Percentiles rank a stretch among this genome's conserved stretches.
Conservation (phyloP, 1,139 yeast genomes). For the Pneumocystis murina region DNA sequence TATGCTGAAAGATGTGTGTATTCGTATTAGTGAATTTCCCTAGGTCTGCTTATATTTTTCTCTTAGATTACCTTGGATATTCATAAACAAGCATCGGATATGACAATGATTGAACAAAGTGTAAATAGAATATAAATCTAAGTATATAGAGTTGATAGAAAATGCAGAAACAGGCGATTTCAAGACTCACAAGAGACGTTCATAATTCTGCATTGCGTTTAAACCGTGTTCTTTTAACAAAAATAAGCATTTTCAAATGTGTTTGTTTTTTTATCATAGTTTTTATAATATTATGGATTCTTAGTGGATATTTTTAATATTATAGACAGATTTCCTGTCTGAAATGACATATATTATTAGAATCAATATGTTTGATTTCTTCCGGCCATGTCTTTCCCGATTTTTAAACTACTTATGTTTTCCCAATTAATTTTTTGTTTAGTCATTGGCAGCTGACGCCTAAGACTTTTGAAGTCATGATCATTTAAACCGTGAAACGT, state of each 20-base stretch:
- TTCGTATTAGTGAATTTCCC: not conserved
- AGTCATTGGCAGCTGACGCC: slow-evolving; percentile 86
- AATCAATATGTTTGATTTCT: slow-evolving; percentile 5
- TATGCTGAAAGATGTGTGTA: not conserved
- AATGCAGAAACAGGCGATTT: not conserved
- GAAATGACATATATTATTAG: not conserved
- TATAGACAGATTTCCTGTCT: not conserved
- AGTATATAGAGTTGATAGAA: not conserved
- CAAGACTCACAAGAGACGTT: not conserved
- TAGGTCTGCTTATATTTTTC: not conserved
- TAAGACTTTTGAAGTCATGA: slow-evolving; percentile 60
- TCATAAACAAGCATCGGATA: not conserved
- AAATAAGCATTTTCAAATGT: not conserved
- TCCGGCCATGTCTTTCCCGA: slow-evolving; percentile 60
- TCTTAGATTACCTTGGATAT: not conserved
- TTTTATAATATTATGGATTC: not conserved
- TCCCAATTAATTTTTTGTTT: slow-evolving; percentile 93
- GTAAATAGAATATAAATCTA: not conserved
- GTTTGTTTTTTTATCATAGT: not conserved
- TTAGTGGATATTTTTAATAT: not conserved
- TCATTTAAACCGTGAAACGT: slow-evolving; percentile 65
- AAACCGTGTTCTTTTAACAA: not conserved
- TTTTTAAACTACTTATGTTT: slow-evolving; percentile 69
- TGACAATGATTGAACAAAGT: not conserved
- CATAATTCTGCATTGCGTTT: not conserved